Evolutionary conservation across 2,329 filamentous ascomycete genomes (phyloP).

Genomic region (Pestalotiopsis fici): DNA sequence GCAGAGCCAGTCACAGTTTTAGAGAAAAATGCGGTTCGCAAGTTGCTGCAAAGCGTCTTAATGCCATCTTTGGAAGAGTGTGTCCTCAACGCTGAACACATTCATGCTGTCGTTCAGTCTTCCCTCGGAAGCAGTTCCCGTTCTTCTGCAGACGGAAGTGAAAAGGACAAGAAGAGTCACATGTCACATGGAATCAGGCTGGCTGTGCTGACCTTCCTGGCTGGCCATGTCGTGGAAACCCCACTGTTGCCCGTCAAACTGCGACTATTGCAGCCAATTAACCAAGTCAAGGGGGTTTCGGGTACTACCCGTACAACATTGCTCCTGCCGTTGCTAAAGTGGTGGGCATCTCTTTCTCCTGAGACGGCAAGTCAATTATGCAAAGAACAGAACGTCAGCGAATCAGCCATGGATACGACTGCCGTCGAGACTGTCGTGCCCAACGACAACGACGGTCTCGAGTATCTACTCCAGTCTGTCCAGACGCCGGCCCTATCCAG

Average conservation of each 20-base stretch:
- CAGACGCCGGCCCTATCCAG: constrained; percentile 39
- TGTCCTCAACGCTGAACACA: constrained; percentile 73
- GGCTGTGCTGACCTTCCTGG: constrained; percentile 70
- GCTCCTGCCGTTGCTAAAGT: constrained; percentile 72
- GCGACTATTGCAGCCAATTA: constrained; percentile 70
- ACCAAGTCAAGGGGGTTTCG: constrained; percentile 72
- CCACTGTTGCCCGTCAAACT: constrained; percentile 71
- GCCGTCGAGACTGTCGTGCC: constrained; percentile 55
- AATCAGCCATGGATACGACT: constrained; percentile 38
- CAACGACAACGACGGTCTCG: constrained; percentile 53
- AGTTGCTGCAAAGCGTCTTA: constrained; percentile 67
- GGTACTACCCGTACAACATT: constrained; percentile 69
- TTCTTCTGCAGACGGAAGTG: constrained; percentile 22
- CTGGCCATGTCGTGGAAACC: constrained; percentile 69
- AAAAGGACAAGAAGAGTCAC: constrained; percentile 53
- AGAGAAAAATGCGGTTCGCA: constrained; percentile 54
- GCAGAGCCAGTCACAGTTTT: constrained; percentile 58
- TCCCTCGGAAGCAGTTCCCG: constrained; percentile 57
- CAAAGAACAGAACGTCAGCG: constrained; percentile 42
- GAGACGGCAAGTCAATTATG: constrained; percentile 53
- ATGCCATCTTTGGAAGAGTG: constrained; percentile 82
- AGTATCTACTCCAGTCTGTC: constrained; percentile 51
- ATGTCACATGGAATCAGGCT: constrained; percentile 63
- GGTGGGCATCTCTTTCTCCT: constrained; percentile 63
- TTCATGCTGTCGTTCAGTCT: constrained; percentile 64